These are phyloP conservation scores for Trametes hirsuta DNA, from an alignment of 1,284 basidiomycete genomes.

Conservation along the genomic window DNA sequence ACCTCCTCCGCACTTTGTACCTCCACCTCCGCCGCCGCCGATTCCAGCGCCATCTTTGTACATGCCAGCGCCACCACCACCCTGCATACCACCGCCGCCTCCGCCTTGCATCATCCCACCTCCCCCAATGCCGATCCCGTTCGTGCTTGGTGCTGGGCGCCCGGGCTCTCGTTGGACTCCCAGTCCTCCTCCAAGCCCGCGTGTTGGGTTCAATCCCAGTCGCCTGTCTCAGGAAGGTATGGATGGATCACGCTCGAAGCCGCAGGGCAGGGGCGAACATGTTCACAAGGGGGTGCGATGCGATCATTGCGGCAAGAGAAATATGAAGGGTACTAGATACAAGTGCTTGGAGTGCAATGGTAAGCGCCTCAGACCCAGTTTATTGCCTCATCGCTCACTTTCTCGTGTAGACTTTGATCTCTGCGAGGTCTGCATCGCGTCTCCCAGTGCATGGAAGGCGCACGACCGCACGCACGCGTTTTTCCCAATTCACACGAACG, in stretches of 20 bases:
- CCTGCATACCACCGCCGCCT: neutral
- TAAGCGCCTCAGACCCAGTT: constrained; percentile 29
- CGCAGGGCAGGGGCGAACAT: neutral
- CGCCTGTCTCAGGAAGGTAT: neutral
- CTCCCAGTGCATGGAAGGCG: constrained; percentile 17
- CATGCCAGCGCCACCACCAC: neutral
- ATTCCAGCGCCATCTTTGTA: neutral
- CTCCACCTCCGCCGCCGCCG: constrained; percentile 4
- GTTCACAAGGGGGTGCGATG: constrained; percentile 52
- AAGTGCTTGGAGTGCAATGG: constrained; percentile 75
- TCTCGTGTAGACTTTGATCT: constrained; percentile 54
- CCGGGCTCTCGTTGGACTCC: constrained; percentile 6
- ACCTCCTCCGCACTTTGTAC: neutral
- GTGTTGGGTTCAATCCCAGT: constrained; percentile 4
- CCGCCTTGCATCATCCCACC: neutral
- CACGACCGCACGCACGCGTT: constrained; percentile 54
- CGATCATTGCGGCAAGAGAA: constrained; percentile 55
- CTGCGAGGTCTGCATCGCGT: constrained; percentile 58
- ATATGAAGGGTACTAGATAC: constrained; percentile 62
- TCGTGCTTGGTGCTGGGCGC: neutral
- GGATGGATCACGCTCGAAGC: neutral
- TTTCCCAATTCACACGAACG: constrained; percentile 62
- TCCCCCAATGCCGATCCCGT: neutral
- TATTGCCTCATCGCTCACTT: neutral
- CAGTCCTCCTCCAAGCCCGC: neutral